These are phyloP conservation scores for Punica granatum DNA, from an alignment of 345 rosid species.

Conservation along the genomic window DNA sequence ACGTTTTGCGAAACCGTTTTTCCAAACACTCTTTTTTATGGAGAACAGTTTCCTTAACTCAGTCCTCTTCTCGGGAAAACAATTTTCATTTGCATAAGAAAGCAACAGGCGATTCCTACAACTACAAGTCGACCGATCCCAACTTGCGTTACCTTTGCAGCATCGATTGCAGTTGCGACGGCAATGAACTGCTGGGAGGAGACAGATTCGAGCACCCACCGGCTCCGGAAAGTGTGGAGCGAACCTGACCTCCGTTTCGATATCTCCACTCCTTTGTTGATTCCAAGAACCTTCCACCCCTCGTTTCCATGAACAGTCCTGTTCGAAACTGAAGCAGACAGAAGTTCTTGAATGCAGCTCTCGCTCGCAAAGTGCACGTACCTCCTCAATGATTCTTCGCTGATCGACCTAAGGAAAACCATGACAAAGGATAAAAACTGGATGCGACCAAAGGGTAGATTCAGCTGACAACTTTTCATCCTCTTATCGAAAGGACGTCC, in stretches of 20 bases:
- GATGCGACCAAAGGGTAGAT: background rate
- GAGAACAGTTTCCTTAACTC: background rate
- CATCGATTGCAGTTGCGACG: slow-evolving; percentile 77
- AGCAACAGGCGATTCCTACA: background rate
- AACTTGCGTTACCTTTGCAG: slow-evolving; percentile 45
- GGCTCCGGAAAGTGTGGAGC: slow-evolving; percentile 60
- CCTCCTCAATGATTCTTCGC: slow-evolving; percentile 67
- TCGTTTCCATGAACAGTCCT: slow-evolving; percentile 40
- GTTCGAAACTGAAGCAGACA: slow-evolving; percentile 57
- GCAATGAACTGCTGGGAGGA: slow-evolving; percentile 59
- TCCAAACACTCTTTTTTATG: background rate
- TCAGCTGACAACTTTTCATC: background rate
- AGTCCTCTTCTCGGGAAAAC: background rate
- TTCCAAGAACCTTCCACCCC: slow-evolving; percentile 52
- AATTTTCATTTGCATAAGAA: background rate
- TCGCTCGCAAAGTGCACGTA: slow-evolving; percentile 80
- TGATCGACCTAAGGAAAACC: slow-evolving; percentile 39
- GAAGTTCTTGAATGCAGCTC: slow-evolving; percentile 66
- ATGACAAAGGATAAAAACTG: background rate
- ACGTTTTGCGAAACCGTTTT: background rate
- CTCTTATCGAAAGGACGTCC: background rate
- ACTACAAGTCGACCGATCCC: background rate
- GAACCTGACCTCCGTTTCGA: slow-evolving; percentile 59
- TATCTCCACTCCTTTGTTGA: slow-evolving; percentile 57
- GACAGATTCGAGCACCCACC: slow-evolving; percentile 59